A percentile compares a stretch with the other conserved stretches of the same genome.
Conservation (phyloP, 2,329 filamentous ascomycete genomes). For the Arthrinium puccinioides region DNA sequence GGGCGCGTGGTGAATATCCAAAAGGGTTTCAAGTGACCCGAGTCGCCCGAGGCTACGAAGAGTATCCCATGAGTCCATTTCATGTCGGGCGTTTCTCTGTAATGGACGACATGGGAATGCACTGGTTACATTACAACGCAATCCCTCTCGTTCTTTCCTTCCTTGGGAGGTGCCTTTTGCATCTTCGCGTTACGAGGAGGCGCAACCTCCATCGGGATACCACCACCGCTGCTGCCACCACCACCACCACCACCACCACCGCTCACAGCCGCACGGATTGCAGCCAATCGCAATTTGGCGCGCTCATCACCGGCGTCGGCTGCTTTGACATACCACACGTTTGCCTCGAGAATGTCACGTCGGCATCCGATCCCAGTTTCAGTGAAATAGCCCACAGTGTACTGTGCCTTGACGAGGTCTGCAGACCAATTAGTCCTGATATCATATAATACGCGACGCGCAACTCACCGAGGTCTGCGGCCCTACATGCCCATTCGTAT, state of each 20-base stretch:
- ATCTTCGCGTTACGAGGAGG: slow-evolving; percentile 44
- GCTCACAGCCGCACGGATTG: slow-evolving; percentile 76
- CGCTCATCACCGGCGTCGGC: slow-evolving; percentile 87
- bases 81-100: no score
- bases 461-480: slow-evolving; percentile 73
- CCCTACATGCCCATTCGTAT: slow-evolving; percentile 88
- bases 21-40: no score
- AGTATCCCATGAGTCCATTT: no score
- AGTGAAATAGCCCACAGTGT: slow-evolving; percentile 93
- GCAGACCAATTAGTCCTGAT: not conserved
- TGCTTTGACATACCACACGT: slow-evolving; percentile 96
- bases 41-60: no score
- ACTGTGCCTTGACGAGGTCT: slow-evolving; percentile 74
- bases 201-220: slow-evolving; percentile 48
- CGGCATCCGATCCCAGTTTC: slow-evolving; percentile 98
- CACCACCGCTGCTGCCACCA: slow-evolving; percentile 19
- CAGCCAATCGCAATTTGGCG: slow-evolving; percentile 77
- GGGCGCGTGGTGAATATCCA: no score
- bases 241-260: slow-evolving; percentile 15
- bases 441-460: not conserved
- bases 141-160: slow-evolving; percentile 43
- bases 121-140: slow-evolving; percentile 49
- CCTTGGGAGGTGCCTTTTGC: slow-evolving; percentile 33
- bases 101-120: no score
- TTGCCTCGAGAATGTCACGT: slow-evolving; percentile 89